phyloP scores from a whole-genome alignment of 345 rosid genomes.

The Salix udensis region DNA sequence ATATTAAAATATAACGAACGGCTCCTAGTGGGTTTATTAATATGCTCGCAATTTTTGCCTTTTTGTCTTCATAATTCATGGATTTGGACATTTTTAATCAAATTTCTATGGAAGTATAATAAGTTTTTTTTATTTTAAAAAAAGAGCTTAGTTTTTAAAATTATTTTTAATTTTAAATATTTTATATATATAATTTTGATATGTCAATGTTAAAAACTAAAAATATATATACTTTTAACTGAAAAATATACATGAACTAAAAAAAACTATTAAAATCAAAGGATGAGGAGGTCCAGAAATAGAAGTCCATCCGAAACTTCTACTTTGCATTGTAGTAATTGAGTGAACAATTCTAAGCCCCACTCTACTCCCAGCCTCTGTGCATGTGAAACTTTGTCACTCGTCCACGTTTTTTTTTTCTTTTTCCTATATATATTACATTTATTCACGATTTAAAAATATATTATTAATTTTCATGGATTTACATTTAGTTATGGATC shows the following conservation, averaged over 20 bases:
- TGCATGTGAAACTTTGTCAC: not conserved
- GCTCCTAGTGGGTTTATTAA: too few species aligned
- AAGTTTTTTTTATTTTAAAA: not conserved
- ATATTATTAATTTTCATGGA: too few species aligned
- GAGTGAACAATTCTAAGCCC: conserved; percentile 5
- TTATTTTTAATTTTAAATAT: too few species aligned
- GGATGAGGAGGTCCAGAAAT: not conserved
- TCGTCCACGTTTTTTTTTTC: not conserved
- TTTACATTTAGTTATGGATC: too few species aligned
- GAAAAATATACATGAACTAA: not conserved
- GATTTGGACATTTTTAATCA: not conserved
- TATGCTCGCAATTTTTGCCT: too few species aligned
- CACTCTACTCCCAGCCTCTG: not conserved
- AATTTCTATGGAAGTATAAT: not conserved
- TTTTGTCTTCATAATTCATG: not conserved
- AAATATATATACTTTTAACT: too few species aligned
- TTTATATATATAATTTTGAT: too few species aligned
- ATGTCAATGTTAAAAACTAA: too few species aligned
- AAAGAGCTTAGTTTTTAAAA: too few species aligned
- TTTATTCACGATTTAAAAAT: too few species aligned
- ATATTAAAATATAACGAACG: too few species aligned
- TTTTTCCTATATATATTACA: too few species aligned
- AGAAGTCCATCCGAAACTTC: conserved; percentile 22
- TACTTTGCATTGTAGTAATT: conserved; percentile 11
- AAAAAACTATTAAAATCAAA: not conserved